These are phyloP conservation scores for Citrus mangshanensis DNA, from an alignment of 345 rosid species.

Conservation along the genomic window DNA sequence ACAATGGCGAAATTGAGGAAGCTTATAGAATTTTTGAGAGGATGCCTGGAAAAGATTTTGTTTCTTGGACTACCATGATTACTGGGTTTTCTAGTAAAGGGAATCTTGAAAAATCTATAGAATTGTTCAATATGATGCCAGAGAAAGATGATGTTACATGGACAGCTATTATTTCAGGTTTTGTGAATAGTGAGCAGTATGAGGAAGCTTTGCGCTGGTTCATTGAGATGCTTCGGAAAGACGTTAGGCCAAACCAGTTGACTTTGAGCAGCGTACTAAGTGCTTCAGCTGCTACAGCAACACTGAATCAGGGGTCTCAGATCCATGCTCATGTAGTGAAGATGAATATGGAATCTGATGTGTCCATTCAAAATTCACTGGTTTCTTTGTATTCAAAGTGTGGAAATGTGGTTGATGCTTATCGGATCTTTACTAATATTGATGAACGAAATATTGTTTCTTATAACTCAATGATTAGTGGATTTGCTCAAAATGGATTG, in stretches of 20 bases:
- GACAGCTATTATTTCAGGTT: slow-evolving; percentile 73
- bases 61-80: slow-evolving; percentile 81
- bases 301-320: slow-evolving; percentile 53
- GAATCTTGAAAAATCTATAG: slow-evolving; percentile 37
- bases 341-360: slow-evolving; percentile 38
- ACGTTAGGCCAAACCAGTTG: slow-evolving; percentile 46
- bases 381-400: slow-evolving; percentile 75
- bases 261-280: slow-evolving; percentile 63
- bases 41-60: slow-evolving; percentile 63
- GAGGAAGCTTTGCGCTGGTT: slow-evolving; percentile 61
- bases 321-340: slow-evolving; percentile 56
- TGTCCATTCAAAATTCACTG: slow-evolving; percentile 61
- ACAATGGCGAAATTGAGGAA: slow-evolving; percentile 38
- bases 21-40: slow-evolving; percentile 54
- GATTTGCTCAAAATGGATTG: slow-evolving; percentile 64
- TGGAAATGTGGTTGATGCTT: slow-evolving; percentile 65
- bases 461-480: slow-evolving; percentile 73
- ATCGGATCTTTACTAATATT: slow-evolving; percentile 39
- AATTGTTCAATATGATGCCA: slow-evolving; percentile 70
- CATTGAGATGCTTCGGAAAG: slow-evolving; percentile 45
- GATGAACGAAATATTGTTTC: slow-evolving; percentile 52
- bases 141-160: slow-evolving; percentile 65
- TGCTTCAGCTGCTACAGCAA: slow-evolving; percentile 71
- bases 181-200: slow-evolving; percentile 49
- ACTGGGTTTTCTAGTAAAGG: slow-evolving; percentile 49